phyloP scores from a whole-genome alignment of 768 basidiomycete species.

The Rhodotorula diobovata region DNA sequence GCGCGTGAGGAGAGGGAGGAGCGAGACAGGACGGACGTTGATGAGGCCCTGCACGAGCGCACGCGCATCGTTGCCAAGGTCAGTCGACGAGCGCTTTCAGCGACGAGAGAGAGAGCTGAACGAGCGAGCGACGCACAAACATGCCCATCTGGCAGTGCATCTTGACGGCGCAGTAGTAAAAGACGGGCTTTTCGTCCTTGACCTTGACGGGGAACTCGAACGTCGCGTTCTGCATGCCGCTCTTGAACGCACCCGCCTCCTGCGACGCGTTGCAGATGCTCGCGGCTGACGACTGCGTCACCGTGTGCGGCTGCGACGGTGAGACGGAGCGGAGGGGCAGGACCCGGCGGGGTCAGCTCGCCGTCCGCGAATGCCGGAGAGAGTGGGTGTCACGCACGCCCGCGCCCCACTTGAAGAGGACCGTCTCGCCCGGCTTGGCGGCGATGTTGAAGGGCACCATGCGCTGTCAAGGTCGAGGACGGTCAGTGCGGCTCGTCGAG shows the following conservation, averaged over 20 bases:
- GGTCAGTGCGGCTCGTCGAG: neutral
- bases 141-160: constrained; percentile 65
- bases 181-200: neutral
- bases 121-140: neutral
- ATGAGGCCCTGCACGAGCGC: neutral
- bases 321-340: no score
- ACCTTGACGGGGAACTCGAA: constrained; percentile 18
- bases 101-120: neutral
- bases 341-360: neutral
- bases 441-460: constrained; percentile 33
- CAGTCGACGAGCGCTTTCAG: neutral
- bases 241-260: constrained; percentile 56
- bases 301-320: constrained; percentile 62
- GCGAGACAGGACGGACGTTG: neutral
- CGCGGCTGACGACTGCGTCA: constrained; percentile 69
- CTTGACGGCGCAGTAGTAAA: constrained; percentile 59
- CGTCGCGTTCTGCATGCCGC: constrained; percentile 59
- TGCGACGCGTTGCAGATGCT: constrained; percentile 67
- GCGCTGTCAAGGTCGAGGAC: neutral
- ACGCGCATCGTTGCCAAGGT: no score
- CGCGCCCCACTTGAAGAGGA: constrained; percentile 57
- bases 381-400: neutral
- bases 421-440: neutral
- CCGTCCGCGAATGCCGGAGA: no score
- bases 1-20: neutral